Evolutionary conservation across 1,284 basidiomycete genomes (phyloP).

Genomic region (Cryptococcus sp.): DNA sequence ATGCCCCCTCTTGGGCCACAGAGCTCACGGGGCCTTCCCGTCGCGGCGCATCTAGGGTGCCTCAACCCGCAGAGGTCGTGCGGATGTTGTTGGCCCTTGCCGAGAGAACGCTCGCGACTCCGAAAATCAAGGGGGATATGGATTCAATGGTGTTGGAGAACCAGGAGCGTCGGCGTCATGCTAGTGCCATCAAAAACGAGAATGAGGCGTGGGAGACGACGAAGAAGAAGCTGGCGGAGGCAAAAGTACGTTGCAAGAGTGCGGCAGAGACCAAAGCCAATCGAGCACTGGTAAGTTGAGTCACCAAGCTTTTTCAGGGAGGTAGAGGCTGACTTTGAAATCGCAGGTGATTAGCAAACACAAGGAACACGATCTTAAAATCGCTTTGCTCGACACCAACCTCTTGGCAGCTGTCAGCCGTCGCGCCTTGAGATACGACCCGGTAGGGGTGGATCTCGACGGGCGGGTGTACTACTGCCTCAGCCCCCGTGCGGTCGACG

Average conservation of each 20-base stretch:
- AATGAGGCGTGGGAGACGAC: slow-evolving; percentile 27
- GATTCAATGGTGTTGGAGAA: slow-evolving; percentile 21
- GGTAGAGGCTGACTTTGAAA: background rate
- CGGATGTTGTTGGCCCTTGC: slow-evolving; percentile 41
- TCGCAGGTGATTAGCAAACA: slow-evolving; percentile 1
- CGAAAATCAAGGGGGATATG: slow-evolving; percentile 24
- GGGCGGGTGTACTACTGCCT: slow-evolving; percentile 38
- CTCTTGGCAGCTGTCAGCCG: slow-evolving; percentile 19
- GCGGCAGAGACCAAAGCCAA: slow-evolving; percentile 30
- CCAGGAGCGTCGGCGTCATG: slow-evolving; percentile 19
- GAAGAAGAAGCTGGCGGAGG: slow-evolving; percentile 35
- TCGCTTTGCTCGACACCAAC: slow-evolving; percentile 22
- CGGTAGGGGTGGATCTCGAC: slow-evolving; percentile 36
- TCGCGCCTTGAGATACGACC: slow-evolving; percentile 26
- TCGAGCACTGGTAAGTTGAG: slow-evolving; percentile 24
- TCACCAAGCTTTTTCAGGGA: too few species aligned
- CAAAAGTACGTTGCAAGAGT: slow-evolving; percentile 22
- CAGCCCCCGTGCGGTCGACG: slow-evolving; percentile 27
- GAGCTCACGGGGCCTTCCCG: slow-evolving; percentile 26
- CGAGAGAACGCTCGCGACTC: slow-evolving; percentile 26
- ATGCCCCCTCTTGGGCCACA: slow-evolving; percentile 28
- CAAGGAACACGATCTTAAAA: slow-evolving; percentile 20
- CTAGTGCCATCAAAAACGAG: slow-evolving; percentile 17
- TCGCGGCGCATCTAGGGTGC: slow-evolving; percentile 35
- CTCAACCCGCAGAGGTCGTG: slow-evolving; percentile 33